Conservation (phyloP, 495 filamentous ascomycete species). For the Margaritispora aquatica region DNA sequence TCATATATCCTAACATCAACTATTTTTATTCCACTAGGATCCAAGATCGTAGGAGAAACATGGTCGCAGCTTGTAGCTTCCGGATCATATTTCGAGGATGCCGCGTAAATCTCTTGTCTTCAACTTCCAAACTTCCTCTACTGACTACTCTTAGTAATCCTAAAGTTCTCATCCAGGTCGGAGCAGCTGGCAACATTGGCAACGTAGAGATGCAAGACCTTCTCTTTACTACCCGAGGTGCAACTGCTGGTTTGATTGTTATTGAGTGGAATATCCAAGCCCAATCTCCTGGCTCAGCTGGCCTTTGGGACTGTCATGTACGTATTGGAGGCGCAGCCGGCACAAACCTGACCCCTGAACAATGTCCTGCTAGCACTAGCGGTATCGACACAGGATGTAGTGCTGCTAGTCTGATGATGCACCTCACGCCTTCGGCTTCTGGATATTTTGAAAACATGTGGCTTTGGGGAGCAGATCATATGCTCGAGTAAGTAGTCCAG, state of each 20-base stretch:
- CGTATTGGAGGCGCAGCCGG: constrained; percentile 63
- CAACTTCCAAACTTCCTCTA: neutral
- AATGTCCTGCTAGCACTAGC: neutral
- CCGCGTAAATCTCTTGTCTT: neutral
- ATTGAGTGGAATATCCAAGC: constrained; percentile 29
- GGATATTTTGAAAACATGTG: constrained; percentile 56
- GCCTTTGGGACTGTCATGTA: constrained; percentile 61
- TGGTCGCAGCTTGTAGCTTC: constrained; percentile 41
- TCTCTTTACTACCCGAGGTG: constrained; percentile 21
- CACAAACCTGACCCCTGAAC: constrained; percentile 50
- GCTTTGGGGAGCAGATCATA: constrained; percentile 55
- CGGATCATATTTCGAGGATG: neutral
- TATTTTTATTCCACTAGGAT: neutral
- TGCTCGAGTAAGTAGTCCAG: too few relatives aligned
- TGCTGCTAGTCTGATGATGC: constrained; percentile 43
- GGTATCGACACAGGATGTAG: constrained; percentile 39
- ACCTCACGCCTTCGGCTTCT: constrained; percentile 39
- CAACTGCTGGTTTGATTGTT: constrained; percentile 8
- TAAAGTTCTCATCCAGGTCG: constrained; percentile 50
- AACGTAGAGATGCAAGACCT: constrained; percentile 35
- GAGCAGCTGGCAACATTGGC: constrained; percentile 36
- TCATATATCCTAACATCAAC: neutral
- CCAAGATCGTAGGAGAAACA: neutral
- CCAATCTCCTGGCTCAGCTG: constrained; percentile 34
- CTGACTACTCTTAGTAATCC: constrained; percentile 38